Base-by-base conservation (phyloP, 108 stramenopile genomes). In the Fragilaria crotonensis region DNA sequence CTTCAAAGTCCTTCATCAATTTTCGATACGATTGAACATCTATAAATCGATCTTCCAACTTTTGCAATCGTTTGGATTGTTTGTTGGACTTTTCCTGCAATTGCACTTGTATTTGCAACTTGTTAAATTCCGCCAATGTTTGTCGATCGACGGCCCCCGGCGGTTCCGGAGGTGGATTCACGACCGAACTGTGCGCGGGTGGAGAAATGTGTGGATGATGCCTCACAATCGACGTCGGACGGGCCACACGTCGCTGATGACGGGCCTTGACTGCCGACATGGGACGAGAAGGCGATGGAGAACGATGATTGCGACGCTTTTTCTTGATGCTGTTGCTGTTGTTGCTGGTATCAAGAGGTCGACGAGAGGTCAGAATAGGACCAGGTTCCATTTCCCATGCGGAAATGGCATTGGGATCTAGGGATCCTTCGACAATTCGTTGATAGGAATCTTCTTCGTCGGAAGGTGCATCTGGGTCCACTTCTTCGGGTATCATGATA, bases 401-500 rank as follows among this genome's bases (percentile, higher is more conserved):
- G 14, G 9, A 14, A 17, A 44, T 9, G 41, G 41, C 41, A n/a
- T n/a, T n/a, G n/a, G n/a, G n/a, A n/a, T n/a, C n/a, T n/a, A n/a
- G n/a, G n/a, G n/a, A n/a, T n/a, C n/a, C n/a, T 17, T 44, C 41
- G 9, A 17, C 41, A 44, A 14, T 9, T 9, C 41, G 9, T 17
- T 44, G 41, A 44, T 44, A 17, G 14, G 9, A 17, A 9, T 44
- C 41, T 44, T 44, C 41, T 44, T 44, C 41, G 41, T 44, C 41
- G 17, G 14, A 14, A 17, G 41, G 41, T 14, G 41, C 41, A 44
- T 44, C 41, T 17, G 41, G 41, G 41, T 44, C 41, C 9, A 44
- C 41, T 44, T 44, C 41, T 44, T 44, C 41, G 14, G 41, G 41
- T 14, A 44, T 44, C 41, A 44, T n/a, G n/a, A n/a, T n/a, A n/a